Evolutionary conservation across 768 basidiomycete species (phyloP), one percentile per base, ranked within the genome.

Genomic region (Podaxis sp.): DNA sequence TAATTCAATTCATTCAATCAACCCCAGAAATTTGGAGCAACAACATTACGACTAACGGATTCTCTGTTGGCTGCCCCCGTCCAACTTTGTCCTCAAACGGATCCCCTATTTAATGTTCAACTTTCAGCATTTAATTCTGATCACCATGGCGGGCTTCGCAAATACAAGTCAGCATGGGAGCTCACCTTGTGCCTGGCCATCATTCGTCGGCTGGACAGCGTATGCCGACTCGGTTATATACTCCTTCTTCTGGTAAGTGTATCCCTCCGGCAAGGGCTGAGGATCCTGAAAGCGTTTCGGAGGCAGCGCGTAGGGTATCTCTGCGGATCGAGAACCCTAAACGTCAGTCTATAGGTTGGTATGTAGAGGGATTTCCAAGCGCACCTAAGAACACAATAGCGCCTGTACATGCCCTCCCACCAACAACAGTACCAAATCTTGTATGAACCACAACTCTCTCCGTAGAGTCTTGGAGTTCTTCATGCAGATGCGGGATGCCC

Each of bases 281-380:
- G 89, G 85, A 66, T 91, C 85, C 52, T 84, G 73, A 65, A 90
- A 91, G 25, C 89, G 79, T 13, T 67, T 71, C 0, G 88, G 87
- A 28, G 87, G 82, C 14, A 88, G 70, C 2, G 86, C 89, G 67
- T 88, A 92, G 4, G 89, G 88, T 55, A 92, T 75, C 74, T 92
- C 89, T 91, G 36, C 32, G 9, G 32, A 55, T 40, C 37, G 11
- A 37, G 35, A n/a, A 35, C 52, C 10, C n/a, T 14, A 54, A 10
- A 23, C 9, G 11, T 23, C 11, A 48, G 47, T 23, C 47, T 48
- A 57, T 18, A 48, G 11, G 32, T 46, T 16, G 40, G 14, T 16
- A 5, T 13, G 32, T 32, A 9, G 32, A 9, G 10, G 23, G 4
- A 5, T 7, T 21, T 48, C n/a, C 10, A 21, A 21, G 68, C 74